Conservation (phyloP, 2,329 filamentous ascomycete genomes). For the Colletotrichum euphorbiae region DNA sequence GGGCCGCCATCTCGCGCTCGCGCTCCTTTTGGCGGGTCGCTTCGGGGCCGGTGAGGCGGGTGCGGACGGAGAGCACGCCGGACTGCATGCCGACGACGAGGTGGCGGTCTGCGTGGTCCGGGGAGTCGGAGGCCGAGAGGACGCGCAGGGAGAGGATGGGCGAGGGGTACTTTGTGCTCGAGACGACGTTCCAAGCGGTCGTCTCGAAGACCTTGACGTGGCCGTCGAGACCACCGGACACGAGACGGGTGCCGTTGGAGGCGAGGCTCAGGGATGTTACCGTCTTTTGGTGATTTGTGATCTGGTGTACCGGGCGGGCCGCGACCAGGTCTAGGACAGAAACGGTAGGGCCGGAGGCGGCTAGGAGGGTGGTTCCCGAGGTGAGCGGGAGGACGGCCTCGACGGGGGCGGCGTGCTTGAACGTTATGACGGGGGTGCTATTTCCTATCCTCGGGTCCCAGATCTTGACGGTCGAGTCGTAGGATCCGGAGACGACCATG, state of each 20-base stretch:
- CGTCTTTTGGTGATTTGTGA: conserved; percentile 97
- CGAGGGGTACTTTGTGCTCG: conserved; percentile 90
- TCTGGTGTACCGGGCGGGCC: conserved; percentile 85
- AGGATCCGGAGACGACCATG: conserved; percentile 89
- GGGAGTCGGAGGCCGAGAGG: conserved; percentile 59
- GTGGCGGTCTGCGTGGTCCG: conserved; percentile 75
- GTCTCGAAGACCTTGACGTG: conserved; percentile 98
- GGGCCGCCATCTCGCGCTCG: conserved; percentile 85
- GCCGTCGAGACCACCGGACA: conserved; percentile 91
- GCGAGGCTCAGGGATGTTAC: conserved; percentile 89
- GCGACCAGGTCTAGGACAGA: conserved; percentile 93
- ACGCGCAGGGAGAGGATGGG: conserved; percentile 88
- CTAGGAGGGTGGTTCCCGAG: conserved; percentile 86
- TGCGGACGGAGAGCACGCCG: conserved; percentile 90
- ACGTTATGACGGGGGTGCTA: conserved; percentile 80
- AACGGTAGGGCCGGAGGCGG: conserved; percentile 86
- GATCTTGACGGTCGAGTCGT: conserved; percentile 91
- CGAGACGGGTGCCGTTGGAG: conserved; percentile 81
- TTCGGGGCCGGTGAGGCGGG: conserved; percentile 85
- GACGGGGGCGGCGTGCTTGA: conserved; percentile 91
- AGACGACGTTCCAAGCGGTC: conserved; percentile 94
- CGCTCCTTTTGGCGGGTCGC: conserved; percentile 81
- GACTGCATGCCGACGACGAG: conserved; percentile 95
- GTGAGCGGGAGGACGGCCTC: conserved; percentile 90
- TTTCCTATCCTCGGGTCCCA: conserved; percentile 86